These are phyloP conservation scores for Nymphaea thermarum DNA, from an alignment of 164 flowering plant species.

Conservation along the genomic window DNA sequence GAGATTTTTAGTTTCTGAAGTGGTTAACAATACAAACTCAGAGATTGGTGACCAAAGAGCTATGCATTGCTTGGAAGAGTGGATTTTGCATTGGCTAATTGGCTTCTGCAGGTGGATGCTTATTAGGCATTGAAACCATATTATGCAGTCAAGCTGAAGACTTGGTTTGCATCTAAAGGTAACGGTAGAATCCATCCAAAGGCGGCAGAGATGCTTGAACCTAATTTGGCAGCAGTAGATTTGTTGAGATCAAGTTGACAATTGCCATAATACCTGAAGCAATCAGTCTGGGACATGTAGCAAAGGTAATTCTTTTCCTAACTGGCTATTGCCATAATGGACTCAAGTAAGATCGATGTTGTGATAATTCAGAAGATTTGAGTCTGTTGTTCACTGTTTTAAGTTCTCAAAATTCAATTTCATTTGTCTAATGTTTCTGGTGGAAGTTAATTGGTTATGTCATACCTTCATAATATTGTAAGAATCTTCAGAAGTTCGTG, in stretches of 20 bases:
- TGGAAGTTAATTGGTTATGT: no score
- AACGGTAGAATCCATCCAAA: constrained; percentile 22
- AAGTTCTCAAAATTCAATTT: no score
- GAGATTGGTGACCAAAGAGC: constrained; percentile 8
- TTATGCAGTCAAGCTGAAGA: constrained; percentile 14
- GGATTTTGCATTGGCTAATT: constrained; percentile 82
- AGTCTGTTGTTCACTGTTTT: no score
- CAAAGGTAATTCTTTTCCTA: constrained; percentile 36
- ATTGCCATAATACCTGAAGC: constrained; percentile 69
- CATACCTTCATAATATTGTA: no score
- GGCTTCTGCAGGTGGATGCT: constrained; percentile 55
- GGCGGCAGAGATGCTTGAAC: constrained; percentile 56
- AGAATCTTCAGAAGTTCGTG: no score
- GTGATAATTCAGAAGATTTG: no score
- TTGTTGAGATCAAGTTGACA: constrained; percentile 56
- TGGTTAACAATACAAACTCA: neutral
- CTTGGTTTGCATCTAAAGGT: constrained; percentile 14
- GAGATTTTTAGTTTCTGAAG: no score
- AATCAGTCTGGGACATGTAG: constrained; percentile 77
- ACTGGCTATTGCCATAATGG: no score
- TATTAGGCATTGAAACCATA: constrained; percentile 52
- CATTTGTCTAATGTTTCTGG: no score
- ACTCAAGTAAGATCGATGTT: no score
- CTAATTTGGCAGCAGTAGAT: constrained; percentile 80
- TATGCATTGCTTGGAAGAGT: constrained; percentile 70